Percentiles rank a stretch among this genome's conserved stretches.
These are phyloP conservation scores for Apophysomyces elegans DNA, from an alignment of 371 early-diverging fungal genomes.

Conservation along the genomic window DNA sequence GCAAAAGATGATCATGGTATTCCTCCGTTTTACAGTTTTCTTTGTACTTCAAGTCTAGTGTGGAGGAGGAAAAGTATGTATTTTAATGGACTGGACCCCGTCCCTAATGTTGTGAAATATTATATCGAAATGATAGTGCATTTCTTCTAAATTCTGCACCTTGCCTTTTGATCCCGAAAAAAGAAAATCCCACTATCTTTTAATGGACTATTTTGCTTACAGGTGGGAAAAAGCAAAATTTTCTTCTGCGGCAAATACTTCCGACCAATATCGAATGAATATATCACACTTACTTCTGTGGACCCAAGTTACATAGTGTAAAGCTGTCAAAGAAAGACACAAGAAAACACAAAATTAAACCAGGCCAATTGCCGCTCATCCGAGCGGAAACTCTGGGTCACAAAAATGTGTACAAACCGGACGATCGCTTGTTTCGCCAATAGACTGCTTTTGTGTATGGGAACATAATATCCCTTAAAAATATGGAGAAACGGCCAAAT, in stretches of 20 bases:
- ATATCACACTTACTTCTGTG: conserved; percentile 6
- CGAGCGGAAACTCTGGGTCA: conserved; percentile 10
- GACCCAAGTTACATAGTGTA: conserved; percentile 10
- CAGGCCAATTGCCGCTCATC: conserved; percentile 6
- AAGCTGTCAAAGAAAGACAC: conserved; percentile 10
- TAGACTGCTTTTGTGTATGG: conserved; percentile 7
- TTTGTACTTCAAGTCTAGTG: no score
- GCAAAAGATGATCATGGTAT: no score
- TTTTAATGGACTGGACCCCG: no score
- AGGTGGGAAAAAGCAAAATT: conserved; percentile 6
- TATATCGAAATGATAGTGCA: no score
- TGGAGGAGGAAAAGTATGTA: no score
- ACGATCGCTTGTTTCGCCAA: conserved; percentile 10
- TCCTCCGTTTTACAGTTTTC: no score
- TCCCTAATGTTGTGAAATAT: no score
- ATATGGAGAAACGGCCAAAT: conserved; percentile 12
- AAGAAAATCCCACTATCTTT: no score
- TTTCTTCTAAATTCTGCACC: no score
- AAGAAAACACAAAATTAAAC: conserved; percentile 6
- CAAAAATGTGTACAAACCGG: conserved; percentile 1
- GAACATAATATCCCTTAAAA: conserved; percentile 6
- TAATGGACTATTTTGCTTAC: neutral
- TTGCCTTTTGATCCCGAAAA: no score
- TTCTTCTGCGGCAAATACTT: neutral
- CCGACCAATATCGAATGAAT: neutral